Evolutionary conservation across 768 basidiomycete genomes (phyloP).

Genomic region (Leccinellum luteum): DNA sequence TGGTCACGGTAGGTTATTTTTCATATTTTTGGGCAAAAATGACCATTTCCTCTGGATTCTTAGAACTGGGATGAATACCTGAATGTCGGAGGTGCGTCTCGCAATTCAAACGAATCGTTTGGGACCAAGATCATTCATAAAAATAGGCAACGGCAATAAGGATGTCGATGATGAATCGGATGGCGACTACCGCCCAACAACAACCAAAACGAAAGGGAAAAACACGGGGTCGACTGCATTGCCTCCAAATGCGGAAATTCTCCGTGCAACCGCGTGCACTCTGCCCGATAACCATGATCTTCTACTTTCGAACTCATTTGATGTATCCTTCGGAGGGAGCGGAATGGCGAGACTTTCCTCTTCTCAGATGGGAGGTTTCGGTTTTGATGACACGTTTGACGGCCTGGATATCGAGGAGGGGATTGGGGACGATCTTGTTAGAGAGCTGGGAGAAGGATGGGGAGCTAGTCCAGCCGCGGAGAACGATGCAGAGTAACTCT

Average conservation of each 20-base stretch:
- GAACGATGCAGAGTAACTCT: conserved; percentile 14
- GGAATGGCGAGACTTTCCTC: conserved; percentile 43
- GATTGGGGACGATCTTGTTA: conserved; percentile 71
- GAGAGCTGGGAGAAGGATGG: conserved; percentile 75
- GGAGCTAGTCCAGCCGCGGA: conserved; percentile 27
- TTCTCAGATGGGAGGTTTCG: conserved; percentile 51
- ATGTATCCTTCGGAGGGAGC: conserved; percentile 51
- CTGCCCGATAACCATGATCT: conserved; percentile 72
- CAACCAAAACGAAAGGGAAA: conserved; percentile 19
- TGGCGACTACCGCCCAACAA: conserved; percentile 49
- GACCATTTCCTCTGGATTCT: neutral
- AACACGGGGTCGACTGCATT: conserved; percentile 21
- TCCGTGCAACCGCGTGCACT: conserved; percentile 56
- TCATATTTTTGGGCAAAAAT: neutral
- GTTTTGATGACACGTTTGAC: conserved; percentile 55
- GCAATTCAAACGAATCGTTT: neutral
- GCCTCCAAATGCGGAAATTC: conserved; percentile 38
- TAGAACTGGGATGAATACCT: conserved; percentile 67
- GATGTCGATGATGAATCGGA: conserved; percentile 38
- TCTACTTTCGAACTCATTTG: conserved; percentile 64
- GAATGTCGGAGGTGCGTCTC: conserved; percentile 43
- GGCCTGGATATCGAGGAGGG: conserved; percentile 57
- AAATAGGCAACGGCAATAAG: conserved; percentile 10
- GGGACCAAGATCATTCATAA: neutral
- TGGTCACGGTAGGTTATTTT: conserved; percentile 50